phyloP scores from a whole-genome alignment of 176 grass and related monocot species.

The Cymbopogon citratus region DNA sequence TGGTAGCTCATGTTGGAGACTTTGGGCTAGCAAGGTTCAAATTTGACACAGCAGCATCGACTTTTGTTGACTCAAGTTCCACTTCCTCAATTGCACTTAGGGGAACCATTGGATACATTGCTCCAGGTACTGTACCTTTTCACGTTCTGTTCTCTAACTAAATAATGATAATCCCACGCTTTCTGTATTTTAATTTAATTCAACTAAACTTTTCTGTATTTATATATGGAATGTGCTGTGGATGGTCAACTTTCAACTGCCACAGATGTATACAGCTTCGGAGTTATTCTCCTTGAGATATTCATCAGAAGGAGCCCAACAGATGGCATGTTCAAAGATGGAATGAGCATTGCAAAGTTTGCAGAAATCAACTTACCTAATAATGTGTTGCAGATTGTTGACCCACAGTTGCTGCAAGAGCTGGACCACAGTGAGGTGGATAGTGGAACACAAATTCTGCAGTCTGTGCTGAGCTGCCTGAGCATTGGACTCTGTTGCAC shows the following conservation, averaged over 20 bases:
- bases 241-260: conserved; percentile 1
- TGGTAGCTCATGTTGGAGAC: no score
- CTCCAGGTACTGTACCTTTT: neutral
- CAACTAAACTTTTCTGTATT: neutral
- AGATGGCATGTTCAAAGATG: conserved; percentile 20
- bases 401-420: conserved; percentile 23
- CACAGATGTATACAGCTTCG: conserved; percentile 28
- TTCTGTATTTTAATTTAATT: neutral
- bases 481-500: conserved; percentile 10
- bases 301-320: conserved; percentile 13
- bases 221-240: conserved; percentile 4
- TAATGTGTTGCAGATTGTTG: conserved; percentile 5
- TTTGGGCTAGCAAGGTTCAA: no score
- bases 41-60: no score
- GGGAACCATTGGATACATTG: no score
- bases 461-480: conserved; percentile 22
- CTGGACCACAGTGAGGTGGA: neutral
- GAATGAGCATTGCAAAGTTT: conserved; percentile 18
- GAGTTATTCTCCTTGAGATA: conserved; percentile 23
- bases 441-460: neutral
- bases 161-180: neutral
- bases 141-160: neutral
- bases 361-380: conserved; percentile 23
- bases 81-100: no score
- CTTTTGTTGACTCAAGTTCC: no score